Evolutionary conservation across 495 filamentous ascomycete species (phyloP).

Genomic region (Penicillium diatomitis): DNA sequence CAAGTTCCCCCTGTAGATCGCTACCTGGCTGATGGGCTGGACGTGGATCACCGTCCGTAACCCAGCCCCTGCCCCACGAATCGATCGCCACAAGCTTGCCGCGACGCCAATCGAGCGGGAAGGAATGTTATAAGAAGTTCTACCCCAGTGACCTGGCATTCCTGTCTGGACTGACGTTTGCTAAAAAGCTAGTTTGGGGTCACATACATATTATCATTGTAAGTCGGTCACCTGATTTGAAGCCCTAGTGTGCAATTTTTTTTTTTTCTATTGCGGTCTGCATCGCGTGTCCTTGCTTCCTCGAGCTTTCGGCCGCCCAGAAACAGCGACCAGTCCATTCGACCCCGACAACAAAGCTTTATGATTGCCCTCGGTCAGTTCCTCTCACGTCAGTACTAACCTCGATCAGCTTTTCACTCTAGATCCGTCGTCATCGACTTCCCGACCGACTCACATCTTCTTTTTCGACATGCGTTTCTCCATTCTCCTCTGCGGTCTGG

Average conservation of each 20-base stretch:
- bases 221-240: too few relatives aligned
- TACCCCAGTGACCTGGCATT: conserved; percentile 9
- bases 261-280: background rate
- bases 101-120: background rate
- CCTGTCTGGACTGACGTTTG: background rate
- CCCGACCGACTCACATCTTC: background rate
- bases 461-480: conserved; percentile 12
- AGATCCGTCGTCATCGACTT: background rate
- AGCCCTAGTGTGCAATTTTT: background rate
- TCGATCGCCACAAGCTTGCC: conserved; percentile 3
- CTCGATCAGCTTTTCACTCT: background rate
- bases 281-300: background rate
- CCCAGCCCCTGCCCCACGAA: conserved; percentile 3
- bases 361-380: too few relatives aligned
- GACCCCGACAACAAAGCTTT: too few relatives aligned
- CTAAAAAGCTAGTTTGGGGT: too few relatives aligned
- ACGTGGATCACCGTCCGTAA: background rate
- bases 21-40: conserved; percentile 3
- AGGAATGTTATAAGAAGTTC: conserved; percentile 15
- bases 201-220: too few relatives aligned
- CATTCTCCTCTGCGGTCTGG: conserved; percentile 8
- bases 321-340: background rate
- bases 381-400: background rate
- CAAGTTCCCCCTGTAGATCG: conserved; percentile 12
- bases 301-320: background rate